A percentile compares a stretch with the other conserved stretches of the same genome.
Evolutionary conservation across 495 filamentous ascomycete genomes (phyloP).

Genomic region (Podospora pseudoanserina): DNA sequence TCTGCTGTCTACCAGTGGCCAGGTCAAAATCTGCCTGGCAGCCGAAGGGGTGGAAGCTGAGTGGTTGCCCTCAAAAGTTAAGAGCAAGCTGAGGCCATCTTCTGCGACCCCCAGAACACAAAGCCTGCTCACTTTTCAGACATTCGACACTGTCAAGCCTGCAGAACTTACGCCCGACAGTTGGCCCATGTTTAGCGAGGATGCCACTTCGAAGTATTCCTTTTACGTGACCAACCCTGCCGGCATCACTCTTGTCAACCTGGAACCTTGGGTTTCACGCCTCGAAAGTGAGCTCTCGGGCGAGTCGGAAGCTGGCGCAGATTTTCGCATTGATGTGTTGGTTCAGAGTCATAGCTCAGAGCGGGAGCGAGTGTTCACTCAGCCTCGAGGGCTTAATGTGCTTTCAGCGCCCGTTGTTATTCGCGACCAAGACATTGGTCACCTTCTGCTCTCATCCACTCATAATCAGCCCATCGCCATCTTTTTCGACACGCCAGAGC

Average conservation of each 20-base stretch:
- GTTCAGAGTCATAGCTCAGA: slow-evolving; percentile 58
- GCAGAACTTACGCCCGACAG: slow-evolving; percentile 47
- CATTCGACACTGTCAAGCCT: slow-evolving; percentile 57
- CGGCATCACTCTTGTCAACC: slow-evolving; percentile 66
- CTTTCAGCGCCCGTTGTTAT: slow-evolving; percentile 63
- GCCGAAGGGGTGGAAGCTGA: slow-evolving; percentile 75
- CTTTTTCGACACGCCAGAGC: slow-evolving; percentile 62
- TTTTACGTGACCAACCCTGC: slow-evolving; percentile 73
- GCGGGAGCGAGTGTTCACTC: slow-evolving; percentile 57
- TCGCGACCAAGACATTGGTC: slow-evolving; percentile 70
- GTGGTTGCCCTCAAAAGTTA: slow-evolving; percentile 68
- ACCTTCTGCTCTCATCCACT: slow-evolving; percentile 71
- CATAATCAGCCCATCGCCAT: slow-evolving; percentile 59
- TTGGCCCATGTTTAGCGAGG: slow-evolving; percentile 72
- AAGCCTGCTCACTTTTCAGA: slow-evolving; percentile 49
- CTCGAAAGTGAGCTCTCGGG: slow-evolving; percentile 71
- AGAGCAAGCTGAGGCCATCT: slow-evolving; percentile 34
- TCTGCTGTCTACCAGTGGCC: slow-evolving; percentile 66
- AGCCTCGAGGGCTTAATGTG: slow-evolving; percentile 39
- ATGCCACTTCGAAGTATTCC: slow-evolving; percentile 67
- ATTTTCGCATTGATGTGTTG: slow-evolving; percentile 70
- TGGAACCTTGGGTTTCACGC: slow-evolving; percentile 69
- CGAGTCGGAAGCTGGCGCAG: slow-evolving; percentile 60
- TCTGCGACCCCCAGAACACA: slow-evolving; percentile 28
- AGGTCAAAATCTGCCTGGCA: slow-evolving; percentile 75